Evolutionary conservation across 2,329 filamentous ascomycete species (phyloP).

Genomic region (Fusarium pseudoanthophilum): DNA sequence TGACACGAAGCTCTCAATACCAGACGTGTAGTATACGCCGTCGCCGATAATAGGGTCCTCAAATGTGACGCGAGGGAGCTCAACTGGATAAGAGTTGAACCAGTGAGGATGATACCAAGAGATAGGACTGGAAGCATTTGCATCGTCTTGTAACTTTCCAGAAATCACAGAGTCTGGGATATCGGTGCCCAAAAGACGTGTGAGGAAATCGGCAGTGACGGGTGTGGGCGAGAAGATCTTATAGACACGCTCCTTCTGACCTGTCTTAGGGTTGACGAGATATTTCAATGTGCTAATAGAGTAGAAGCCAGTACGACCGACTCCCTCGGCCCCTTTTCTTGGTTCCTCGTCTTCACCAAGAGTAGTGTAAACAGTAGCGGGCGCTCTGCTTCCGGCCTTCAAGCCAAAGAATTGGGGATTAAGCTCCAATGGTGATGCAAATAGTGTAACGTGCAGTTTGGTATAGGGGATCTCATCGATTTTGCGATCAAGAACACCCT

Average conservation of each 20-base stretch:
- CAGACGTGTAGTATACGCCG: constrained; percentile 76
- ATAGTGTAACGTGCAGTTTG: constrained; percentile 87
- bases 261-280: constrained; percentile 69
- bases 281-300: constrained; percentile 80
- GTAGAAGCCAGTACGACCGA: constrained; percentile 83
- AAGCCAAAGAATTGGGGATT: constrained; percentile 79
- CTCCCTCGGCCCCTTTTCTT: constrained; percentile 63
- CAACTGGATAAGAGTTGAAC: constrained; percentile 88
- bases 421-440: constrained; percentile 81
- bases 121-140: constrained; percentile 60
- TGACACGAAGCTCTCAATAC: constrained; percentile 92
- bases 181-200: constrained; percentile 60
- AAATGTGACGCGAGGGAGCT: constrained; percentile 87
- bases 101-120: constrained; percentile 81
- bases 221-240: constrained; percentile 71
- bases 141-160: constrained; percentile 46
- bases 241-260: constrained; percentile 67
- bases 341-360: constrained; percentile 69
- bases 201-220: constrained; percentile 64
- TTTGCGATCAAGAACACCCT: constrained; percentile 72
- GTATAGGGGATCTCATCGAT: constrained; percentile 89
- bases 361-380: constrained; percentile 85
- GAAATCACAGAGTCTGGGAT: constrained; percentile 56
- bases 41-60: constrained; percentile 78
- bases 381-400: constrained; percentile 65